Conservation (phyloP, 345 rosid genomes). For the Murraya koenigii region DNA sequence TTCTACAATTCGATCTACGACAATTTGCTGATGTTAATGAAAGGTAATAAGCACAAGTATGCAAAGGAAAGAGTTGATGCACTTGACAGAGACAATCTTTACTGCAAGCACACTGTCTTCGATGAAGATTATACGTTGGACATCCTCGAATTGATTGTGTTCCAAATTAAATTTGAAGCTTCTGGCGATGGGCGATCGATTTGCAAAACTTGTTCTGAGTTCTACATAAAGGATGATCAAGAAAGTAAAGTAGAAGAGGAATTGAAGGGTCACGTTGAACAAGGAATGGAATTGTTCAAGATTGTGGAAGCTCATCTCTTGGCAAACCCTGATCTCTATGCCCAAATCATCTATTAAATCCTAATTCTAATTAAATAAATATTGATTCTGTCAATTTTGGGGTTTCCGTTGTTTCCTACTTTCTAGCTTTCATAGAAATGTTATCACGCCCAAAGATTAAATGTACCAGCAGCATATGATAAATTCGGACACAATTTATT, state of each 20-base stretch:
- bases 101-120: constrained; percentile 22
- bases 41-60: constrained; percentile 23
- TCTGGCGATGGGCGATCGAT: constrained; percentile 9
- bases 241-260: constrained; percentile 17
- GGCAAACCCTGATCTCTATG: constrained; percentile 36
- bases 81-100: constrained; percentile 32
- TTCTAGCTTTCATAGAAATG: no score
- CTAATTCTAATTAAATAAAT: no score
- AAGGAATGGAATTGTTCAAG: constrained; percentile 23
- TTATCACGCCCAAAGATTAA: no score
- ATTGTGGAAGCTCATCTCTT: constrained; percentile 38
- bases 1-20: no score
- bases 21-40: no score
- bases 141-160: constrained; percentile 18
- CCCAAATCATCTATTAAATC: background rate
- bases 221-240: background rate
- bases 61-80: constrained; percentile 35
- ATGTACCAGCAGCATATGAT: no score
- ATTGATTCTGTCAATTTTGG: no score
- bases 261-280: constrained; percentile 26
- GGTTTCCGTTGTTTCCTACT: no score
- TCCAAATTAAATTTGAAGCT: constrained; percentile 15
- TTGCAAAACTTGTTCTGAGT: background rate
- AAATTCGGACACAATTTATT: no score
- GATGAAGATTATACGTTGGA: constrained; percentile 24